Evolutionary conservation across 352 stramenopile species (phyloP).

Genomic region (Pythium aristosporum): DNA sequence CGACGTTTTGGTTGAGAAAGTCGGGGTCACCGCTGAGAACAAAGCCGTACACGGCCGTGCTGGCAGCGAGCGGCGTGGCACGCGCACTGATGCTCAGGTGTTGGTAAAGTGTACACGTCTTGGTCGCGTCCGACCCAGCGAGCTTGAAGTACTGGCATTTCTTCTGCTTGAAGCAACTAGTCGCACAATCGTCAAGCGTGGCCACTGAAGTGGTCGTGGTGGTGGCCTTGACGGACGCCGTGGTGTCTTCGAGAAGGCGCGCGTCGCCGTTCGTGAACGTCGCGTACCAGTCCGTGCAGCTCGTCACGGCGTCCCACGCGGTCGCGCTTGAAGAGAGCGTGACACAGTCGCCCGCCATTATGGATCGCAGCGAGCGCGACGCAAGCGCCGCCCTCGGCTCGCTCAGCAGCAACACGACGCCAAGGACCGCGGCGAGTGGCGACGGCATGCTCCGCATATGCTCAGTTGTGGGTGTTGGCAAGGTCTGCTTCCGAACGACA

Average conservation of each 20-base stretch:
- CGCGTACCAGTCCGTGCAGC: constrained; percentile 33
- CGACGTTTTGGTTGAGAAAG: constrained; percentile 35
- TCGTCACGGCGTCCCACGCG: constrained; percentile 29
- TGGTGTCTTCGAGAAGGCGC: constrained; percentile 23
- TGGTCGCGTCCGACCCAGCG: constrained; percentile 5
- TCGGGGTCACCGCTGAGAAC: constrained; percentile 28
- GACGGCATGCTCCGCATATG: background rate
- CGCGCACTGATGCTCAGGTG: constrained; percentile 25
- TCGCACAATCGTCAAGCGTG: constrained; percentile 29
- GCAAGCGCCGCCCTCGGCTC: background rate
- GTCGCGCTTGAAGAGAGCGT: constrained; percentile 19
- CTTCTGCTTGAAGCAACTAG: constrained; percentile 31
- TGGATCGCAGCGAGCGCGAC: constrained; percentile 13
- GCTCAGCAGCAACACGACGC: background rate
- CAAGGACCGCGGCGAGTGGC: constrained; percentile 1
- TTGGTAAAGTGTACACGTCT: constrained; percentile 33
- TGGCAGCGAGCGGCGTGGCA: constrained; percentile 4
- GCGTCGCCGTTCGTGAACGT: constrained; percentile 31
- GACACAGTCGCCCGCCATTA: constrained; percentile 21
- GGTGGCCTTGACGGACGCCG: constrained; percentile 23
- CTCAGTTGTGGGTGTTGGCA: too few relatives aligned
- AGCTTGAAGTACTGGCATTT: constrained; percentile 40
- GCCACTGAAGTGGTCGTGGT: constrained; percentile 12
- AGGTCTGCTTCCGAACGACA: too few relatives aligned
- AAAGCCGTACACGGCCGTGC: constrained; percentile 33